phyloP scores from a whole-genome alignment of 2,329 filamentous ascomycete genomes.

The Botryotinia convoluta region DNA sequence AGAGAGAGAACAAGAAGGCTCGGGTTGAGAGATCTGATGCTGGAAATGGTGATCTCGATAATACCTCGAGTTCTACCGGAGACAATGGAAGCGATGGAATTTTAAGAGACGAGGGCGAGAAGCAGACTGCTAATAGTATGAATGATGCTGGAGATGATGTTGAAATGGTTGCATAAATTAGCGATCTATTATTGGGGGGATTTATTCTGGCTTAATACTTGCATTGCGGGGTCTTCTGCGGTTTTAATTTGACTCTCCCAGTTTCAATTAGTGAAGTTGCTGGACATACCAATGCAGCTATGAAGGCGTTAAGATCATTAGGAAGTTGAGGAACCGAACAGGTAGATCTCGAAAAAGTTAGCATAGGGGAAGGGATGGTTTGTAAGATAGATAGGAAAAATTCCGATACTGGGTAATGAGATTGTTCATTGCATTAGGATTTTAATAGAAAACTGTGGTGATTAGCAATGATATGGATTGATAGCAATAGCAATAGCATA shows the following conservation, averaged over 20 bases:
- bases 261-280: not conserved
- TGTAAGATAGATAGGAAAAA: not conserved
- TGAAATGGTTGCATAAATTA: not conserved
- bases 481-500: not conserved
- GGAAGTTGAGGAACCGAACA: not conserved
- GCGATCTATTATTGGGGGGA: rapidly evolving
- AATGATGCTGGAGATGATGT: not conserved
- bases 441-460: not conserved
- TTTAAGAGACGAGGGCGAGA: not conserved
- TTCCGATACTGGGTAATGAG: not conserved
- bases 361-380: rapidly evolving
- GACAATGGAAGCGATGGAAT: not conserved
- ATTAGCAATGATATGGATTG: not conserved
- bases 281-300: not conserved
- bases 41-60: no score
- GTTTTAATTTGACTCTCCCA: not conserved
- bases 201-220: no score
- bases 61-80: not conserved
- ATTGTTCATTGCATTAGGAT: not conserved
- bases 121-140: not conserved
- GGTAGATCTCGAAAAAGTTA: not conserved
- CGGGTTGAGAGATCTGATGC: no score
- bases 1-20: not conserved
- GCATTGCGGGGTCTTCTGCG: not conserved
- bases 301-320: rapidly evolving